phyloP scores from a whole-genome alignment of 1,139 yeast genomes.

The Pichia sp. region DNA sequence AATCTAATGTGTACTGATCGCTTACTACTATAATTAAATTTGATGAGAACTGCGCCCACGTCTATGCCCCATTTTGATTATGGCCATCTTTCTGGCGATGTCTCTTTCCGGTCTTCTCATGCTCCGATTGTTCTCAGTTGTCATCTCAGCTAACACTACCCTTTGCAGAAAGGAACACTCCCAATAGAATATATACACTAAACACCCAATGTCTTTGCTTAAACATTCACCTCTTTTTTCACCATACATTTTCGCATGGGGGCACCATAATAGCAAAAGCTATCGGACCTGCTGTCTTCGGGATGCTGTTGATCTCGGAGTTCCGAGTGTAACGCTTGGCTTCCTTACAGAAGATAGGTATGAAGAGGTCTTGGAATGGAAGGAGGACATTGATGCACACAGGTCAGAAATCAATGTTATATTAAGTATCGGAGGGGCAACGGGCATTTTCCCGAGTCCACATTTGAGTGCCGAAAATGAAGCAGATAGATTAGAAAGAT shows the following conservation, averaged over 20 bases:
- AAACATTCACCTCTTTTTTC: conserved; percentile 1
- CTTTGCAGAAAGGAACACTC: not conserved
- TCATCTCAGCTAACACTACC: not conserved
- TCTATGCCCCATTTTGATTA: not conserved
- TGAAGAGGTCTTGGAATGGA: conserved; percentile 24
- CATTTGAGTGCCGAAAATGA: conserved; percentile 16
- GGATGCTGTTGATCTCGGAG: conserved; percentile 16
- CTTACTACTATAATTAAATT: not conserved
- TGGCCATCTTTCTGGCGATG: too few relatives aligned
- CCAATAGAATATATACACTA: too few relatives aligned
- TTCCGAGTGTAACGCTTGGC: conserved; percentile 24
- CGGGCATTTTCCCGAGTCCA: conserved; percentile 23
- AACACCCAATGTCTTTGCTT: not conserved
- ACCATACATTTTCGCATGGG: conserved; percentile 18
- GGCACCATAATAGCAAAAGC: not conserved
- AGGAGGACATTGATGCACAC: conserved; percentile 14
- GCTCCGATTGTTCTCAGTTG: too few relatives aligned
- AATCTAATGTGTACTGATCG: not conserved
- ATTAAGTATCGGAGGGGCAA: conserved; percentile 30
- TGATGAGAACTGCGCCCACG: not conserved
- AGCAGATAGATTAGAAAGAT: conserved; percentile 10
- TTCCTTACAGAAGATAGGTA: conserved; percentile 24
- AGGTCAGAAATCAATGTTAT: conserved; percentile 15
- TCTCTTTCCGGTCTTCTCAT: too few relatives aligned
- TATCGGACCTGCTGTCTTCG: conserved; percentile 9